Percentiles rank a stretch among this genome's conserved stretches.
phyloP scores from a whole-genome alignment of 805 yeast genomes.

The Jamesozyma hellenica region DNA sequence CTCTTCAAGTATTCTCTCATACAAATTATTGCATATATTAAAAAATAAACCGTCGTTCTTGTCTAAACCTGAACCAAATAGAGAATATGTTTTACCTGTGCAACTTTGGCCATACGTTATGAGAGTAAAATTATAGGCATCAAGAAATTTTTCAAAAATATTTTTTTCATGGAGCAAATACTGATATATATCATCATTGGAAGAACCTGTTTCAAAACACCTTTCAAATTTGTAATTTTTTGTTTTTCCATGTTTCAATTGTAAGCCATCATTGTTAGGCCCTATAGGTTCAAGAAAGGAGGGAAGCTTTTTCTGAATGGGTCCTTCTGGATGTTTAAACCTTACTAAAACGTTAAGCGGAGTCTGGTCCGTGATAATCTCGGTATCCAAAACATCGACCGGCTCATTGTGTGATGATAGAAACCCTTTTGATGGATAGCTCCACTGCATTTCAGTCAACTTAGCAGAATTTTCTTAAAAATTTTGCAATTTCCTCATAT shows the following conservation, averaged over 20 bases:
- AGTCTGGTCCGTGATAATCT: background rate
- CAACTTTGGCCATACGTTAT: slow-evolving; percentile 4
- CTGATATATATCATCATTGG: background rate
- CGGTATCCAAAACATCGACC: background rate
- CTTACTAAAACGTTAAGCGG: slow-evolving; percentile 1
- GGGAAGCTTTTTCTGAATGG: background rate
- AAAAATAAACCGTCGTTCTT: background rate
- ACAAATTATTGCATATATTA: slow-evolving; percentile 1
- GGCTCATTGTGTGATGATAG: background rate
- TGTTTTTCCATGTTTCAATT: background rate
- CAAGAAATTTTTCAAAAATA: background rate
- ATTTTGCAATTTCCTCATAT: no score
- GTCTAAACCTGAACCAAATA: background rate
- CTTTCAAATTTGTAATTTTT: background rate
- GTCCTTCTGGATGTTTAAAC: background rate
- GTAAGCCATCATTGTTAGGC: no score
- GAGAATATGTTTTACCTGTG: slow-evolving; percentile 1
- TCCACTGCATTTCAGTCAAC: slow-evolving; percentile 1
- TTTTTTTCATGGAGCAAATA: background rate
- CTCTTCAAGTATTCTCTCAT: background rate
- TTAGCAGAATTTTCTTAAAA: no score
- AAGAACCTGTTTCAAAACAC: background rate
- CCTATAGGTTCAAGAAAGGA: background rate
- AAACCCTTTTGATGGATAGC: background rate
- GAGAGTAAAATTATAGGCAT: slow-evolving; percentile 1